phyloP scores from a whole-genome alignment of 495 filamentous ascomycete species.

The Cetradonia linearis region DNA sequence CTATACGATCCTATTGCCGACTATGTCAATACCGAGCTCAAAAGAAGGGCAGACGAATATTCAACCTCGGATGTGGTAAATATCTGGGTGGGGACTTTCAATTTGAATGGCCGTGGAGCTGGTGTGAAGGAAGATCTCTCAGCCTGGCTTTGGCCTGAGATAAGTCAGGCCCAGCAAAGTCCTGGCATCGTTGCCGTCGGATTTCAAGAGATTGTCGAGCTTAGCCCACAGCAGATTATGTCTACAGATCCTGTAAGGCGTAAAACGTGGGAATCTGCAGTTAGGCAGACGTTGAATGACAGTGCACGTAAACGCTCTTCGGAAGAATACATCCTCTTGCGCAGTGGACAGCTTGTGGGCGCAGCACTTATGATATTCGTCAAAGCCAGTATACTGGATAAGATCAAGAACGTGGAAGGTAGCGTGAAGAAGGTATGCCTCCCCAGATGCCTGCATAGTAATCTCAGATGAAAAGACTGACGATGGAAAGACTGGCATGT shows the following conservation, averaged over 20 bases:
- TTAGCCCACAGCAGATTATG: constrained; percentile 98
- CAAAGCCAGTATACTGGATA: constrained; percentile 58
- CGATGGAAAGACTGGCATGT: constrained; percentile 66
- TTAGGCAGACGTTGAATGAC: constrained; percentile 63
- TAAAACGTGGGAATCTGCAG: constrained; percentile 75
- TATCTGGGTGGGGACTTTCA: constrained; percentile 87
- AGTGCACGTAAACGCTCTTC: constrained; percentile 49
- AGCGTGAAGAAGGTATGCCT: constrained; percentile 69
- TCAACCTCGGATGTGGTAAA: constrained; percentile 41
- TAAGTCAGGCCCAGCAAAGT: constrained; percentile 40
- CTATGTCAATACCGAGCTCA: constrained; percentile 65
- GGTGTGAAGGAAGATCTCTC: constrained; percentile 72
- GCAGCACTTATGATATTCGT: constrained; percentile 88
- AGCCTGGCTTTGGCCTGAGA: constrained; percentile 63
- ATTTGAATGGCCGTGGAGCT: constrained; percentile 74
- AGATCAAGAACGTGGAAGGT: constrained; percentile 94
- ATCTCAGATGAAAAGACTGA: constrained; percentile 13
- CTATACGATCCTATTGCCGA: constrained; percentile 93
- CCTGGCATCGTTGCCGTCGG: constrained; percentile 81
- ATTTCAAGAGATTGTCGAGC: constrained; percentile 94
- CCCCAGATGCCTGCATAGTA: background rate
- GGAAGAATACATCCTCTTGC: constrained; percentile 76
- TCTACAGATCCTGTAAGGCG: constrained; percentile 84
- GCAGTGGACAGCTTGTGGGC: constrained; percentile 90
- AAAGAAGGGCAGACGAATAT: constrained; percentile 45